Base-by-base conservation (phyloP, 495 filamentous ascomycete genomes). In the Margaritispora aquatica region DNA sequence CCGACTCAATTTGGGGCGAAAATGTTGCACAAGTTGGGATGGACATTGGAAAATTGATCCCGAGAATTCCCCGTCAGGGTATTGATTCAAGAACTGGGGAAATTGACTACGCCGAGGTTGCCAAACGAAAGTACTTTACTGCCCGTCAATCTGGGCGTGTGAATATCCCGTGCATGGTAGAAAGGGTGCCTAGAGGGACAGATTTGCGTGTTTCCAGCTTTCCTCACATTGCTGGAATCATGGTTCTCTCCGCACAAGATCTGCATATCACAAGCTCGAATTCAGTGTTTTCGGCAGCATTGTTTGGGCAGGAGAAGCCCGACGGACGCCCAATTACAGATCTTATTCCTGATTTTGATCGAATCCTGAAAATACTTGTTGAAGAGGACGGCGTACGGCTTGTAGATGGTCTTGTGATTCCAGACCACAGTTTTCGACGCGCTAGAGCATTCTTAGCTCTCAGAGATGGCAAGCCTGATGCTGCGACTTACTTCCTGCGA, bases 141-240 rank as follows among this genome's bases (percentile, higher is more conserved):
- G 90, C 89, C 26, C 82, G 84, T 46, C 91, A 88, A 38, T 74
- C 80, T 17, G 85, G 86, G 41, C 82, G 80, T 51, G 81, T 89
- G 54, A 88, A 85, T 62, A 88, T 96, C 60, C 94, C 94, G 8
- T 83, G 88, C 29, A 84, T 86, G 0, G 77, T 97, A 36, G 82
- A 89, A 36, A 79, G 82, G 54, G 76, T 87, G 15, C 80, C 83
- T 41, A 83, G 77, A n/a, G 70, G 78, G 48, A 74, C 78, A 8
- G 84, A 86, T 52, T 75, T 98, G 54, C 83, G 88, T 23, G 83
- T 97, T 24, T 95, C 91, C 11, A 95, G 90, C 67, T 96, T 96
- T 54, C 94, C 94, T 7, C 92, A 98, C 67, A 96, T 98, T 67
- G 95, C 94, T 47, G 94, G 94, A 31, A 96, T 98, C 66, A 84